phyloP scores from a whole-genome alignment of 2,329 filamentous ascomycete genomes.

The Trichophyton verrucosum region DNA sequence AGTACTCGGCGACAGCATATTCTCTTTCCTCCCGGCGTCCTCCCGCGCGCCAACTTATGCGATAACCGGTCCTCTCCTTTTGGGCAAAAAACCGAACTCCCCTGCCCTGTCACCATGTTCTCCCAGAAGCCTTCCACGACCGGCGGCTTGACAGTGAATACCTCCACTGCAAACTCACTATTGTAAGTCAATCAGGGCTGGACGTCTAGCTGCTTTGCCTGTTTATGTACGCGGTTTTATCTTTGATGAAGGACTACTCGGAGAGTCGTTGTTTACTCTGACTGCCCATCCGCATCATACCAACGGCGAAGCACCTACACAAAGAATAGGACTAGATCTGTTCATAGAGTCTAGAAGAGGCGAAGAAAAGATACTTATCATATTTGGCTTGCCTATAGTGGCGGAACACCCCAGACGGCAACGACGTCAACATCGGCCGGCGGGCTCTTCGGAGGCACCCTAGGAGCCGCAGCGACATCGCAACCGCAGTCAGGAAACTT shows the following conservation, averaged over 20 bases:
- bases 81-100: neutral
- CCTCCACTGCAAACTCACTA: constrained; percentile 13
- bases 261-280: too few relatives aligned
- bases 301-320: neutral
- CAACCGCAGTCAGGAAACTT: constrained; percentile 11
- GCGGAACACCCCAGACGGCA: constrained; percentile 8
- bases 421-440: constrained; percentile 15
- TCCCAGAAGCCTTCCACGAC: constrained; percentile 7
- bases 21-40: neutral
- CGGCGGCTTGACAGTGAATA: constrained; percentile 14
- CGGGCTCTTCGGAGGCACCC: constrained; percentile 22
- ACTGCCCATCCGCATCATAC: too few relatives aligned
- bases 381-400: neutral
- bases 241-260: too few relatives aligned
- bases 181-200: constrained; percentile 11
- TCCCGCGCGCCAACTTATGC: too few relatives aligned
- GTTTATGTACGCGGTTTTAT: neutral
- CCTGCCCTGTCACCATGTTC: constrained; percentile 11
- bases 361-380: neutral
- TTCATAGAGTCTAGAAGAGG: neutral
- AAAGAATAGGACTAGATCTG: neutral
- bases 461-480: constrained; percentile 12
- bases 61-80: neutral
- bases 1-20: neutral
- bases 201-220: neutral